Base-by-base conservation (phyloP, 2,329 filamentous ascomycete genomes). In the Alternaria dauci region DNA sequence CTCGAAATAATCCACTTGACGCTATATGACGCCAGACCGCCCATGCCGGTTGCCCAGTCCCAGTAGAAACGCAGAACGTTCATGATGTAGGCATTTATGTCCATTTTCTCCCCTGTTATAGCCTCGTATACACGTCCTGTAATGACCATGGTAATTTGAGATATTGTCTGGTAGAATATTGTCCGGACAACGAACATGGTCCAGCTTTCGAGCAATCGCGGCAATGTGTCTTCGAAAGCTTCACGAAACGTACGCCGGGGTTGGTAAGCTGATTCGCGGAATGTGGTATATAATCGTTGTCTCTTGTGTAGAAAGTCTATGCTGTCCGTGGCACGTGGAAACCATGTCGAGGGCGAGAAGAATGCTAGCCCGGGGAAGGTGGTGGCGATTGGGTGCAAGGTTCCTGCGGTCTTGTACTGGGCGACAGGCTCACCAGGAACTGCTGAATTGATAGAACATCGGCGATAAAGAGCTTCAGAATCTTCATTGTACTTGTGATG, bases 221-320 rank as follows among this genome's bases (percentile, higher is more conserved):
- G 44, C 18, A 36, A 11, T 2, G 47, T 58, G 14, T 52, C 46
- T 18, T 14, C 36, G 20, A 52, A 23, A 4, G 55, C 46, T 38
- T 56, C 54, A 26, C 14, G 18, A 23, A 50, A 56, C 7, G 44
- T 56, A 14, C 54, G 53, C 8, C 18, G 32, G 14, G 53, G 53
- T 18, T 25, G 53, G 9, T 41, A 56, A 5, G 25, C 2, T 2
- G 44, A 18, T 23, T 56, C 36, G 23, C 28, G 14, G 2, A 41
- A 50, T 12, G 25, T 41, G n/a, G 34, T 32, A 14, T 56, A 43
- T 8, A 55, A 20, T 9, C 20, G 5, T 25, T 8, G 9, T 25
- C 30, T 36, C n/a, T n/a, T 54, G 5, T 4, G 1, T 4, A 14
- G 20, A 3, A 28, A 14, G 23, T 26, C 4, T 20, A 12, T 11